phyloP scores from a whole-genome alignment of 495 filamentous ascomycete genomes.

The Aspergillus ellipticus region DNA sequence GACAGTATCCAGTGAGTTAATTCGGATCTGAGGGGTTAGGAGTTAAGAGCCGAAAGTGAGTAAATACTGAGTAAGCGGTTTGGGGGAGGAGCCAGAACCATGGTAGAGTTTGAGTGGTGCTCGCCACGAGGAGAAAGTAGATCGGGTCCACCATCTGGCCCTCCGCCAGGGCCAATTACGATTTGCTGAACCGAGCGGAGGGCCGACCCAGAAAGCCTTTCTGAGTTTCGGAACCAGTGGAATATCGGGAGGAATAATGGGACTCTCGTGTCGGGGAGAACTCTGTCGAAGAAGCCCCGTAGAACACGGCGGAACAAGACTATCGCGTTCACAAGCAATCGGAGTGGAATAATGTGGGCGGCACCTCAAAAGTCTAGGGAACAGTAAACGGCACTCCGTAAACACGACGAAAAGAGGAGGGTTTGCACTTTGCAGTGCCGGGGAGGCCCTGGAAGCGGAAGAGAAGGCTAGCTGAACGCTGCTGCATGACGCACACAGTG shows the following conservation, averaged over 20 bases:
- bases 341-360: background rate
- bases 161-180: background rate
- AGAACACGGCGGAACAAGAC: background rate
- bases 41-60: conserved; percentile 5
- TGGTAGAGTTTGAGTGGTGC: conserved; percentile 10
- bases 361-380: background rate
- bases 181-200: conserved; percentile 11
- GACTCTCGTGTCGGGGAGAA: background rate
- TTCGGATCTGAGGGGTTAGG: conserved; percentile 14
- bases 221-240: background rate
- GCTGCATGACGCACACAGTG: conserved; percentile 6
- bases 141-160: conserved; percentile 15
- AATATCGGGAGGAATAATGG: background rate
- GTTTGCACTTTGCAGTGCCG: background rate
- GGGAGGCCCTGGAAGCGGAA: background rate
- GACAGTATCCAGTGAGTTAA: conserved; percentile 7
- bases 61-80: background rate
- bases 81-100: conserved; percentile 8
- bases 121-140: conserved; percentile 20
- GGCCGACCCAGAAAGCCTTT: background rate
- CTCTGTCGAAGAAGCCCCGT: background rate
- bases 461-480: background rate
- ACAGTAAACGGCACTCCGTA: too few relatives aligned
- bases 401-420: background rate
- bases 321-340: background rate